Percentiles rank a stretch among this genome's conserved stretches.
Evolutionary conservation across 2,329 filamentous ascomycete genomes (phyloP).

Genomic region (Monilinia fructigena): DNA sequence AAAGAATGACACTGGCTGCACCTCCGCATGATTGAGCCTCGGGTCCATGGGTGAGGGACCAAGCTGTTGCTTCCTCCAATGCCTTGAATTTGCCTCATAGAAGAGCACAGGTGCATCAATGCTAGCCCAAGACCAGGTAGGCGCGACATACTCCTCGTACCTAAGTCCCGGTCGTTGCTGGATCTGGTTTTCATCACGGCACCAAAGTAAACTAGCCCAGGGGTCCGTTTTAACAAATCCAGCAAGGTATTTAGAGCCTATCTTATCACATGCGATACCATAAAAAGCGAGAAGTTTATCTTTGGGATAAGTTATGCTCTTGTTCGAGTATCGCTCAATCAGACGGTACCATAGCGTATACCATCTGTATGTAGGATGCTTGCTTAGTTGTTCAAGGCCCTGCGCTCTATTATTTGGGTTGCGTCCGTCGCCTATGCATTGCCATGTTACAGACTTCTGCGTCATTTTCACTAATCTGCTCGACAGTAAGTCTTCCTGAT

Average conservation of each 20-base stretch:
- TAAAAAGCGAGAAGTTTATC: not conserved
- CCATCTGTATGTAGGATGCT: not conserved
- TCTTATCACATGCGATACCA: not conserved
- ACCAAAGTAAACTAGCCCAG: not conserved
- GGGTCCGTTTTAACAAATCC: not conserved
- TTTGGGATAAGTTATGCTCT: not conserved
- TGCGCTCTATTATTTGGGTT: not conserved
- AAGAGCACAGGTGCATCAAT: not conserved
- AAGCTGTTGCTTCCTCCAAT: conserved; percentile 8
- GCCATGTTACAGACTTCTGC: not conserved
- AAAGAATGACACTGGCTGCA: not conserved
- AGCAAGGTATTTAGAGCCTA: not conserved
- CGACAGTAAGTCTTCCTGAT: not conserved
- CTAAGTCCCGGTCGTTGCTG: not conserved
- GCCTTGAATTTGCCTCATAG: not conserved
- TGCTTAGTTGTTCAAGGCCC: not conserved
- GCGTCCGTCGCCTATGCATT: not conserved
- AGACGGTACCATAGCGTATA: not conserved
- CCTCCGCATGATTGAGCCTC: not conserved
- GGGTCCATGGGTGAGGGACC: not conserved
- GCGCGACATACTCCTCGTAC: not conserved
- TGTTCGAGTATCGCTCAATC: not conserved
- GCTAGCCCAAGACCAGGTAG: not conserved
- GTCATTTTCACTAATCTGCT: not conserved
- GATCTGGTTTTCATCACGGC: not conserved